Evolutionary conservation across 1,284 basidiomycete genomes (phyloP).

Genomic region (Apiotrichum veenhuisii): DNA sequence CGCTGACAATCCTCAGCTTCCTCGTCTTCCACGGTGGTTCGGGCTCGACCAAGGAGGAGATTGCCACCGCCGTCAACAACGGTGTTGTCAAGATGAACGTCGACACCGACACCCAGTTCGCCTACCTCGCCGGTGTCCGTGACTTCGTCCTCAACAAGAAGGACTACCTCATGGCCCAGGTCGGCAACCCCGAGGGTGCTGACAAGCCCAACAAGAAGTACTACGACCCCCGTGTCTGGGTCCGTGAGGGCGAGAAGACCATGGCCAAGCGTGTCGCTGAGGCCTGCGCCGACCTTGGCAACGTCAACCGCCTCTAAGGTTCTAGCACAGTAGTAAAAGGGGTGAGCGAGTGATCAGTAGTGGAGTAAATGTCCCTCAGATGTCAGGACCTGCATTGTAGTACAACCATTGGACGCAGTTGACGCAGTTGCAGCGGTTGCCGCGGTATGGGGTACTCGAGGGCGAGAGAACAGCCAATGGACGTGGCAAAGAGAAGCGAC

Average conservation of each 20-base stretch:
- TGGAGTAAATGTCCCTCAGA: background rate
- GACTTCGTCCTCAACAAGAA: slow-evolving; percentile 81
- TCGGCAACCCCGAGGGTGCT: slow-evolving; percentile 87
- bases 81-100: slow-evolving; percentile 99
- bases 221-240: slow-evolving; percentile 96
- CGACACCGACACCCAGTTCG: slow-evolving; percentile 66
- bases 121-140: slow-evolving; percentile 85
- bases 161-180: slow-evolving; percentile 79
- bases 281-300: slow-evolving; percentile 85
- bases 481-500: too few relatives aligned
- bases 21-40: slow-evolving; percentile 99
- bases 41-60: slow-evolving; percentile 95
- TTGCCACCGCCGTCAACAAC: slow-evolving; percentile 81
- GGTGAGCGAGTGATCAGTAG: background rate
- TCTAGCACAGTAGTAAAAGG: background rate
- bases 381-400: slow-evolving; percentile 1
- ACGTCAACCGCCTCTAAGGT: slow-evolving; percentile 54
- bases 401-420: background rate
- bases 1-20: slow-evolving; percentile 59
- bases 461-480: background rate
- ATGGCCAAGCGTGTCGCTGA: slow-evolving; percentile 81
- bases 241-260: slow-evolving; percentile 97
- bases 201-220: slow-evolving; percentile 98
- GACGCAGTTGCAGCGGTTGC: background rate
- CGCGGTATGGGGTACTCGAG: background rate